Percentiles rank a stretch among this genome's conserved stretches.
Conservation (phyloP, 805 yeast species). For the Millerago galiae region DNA sequence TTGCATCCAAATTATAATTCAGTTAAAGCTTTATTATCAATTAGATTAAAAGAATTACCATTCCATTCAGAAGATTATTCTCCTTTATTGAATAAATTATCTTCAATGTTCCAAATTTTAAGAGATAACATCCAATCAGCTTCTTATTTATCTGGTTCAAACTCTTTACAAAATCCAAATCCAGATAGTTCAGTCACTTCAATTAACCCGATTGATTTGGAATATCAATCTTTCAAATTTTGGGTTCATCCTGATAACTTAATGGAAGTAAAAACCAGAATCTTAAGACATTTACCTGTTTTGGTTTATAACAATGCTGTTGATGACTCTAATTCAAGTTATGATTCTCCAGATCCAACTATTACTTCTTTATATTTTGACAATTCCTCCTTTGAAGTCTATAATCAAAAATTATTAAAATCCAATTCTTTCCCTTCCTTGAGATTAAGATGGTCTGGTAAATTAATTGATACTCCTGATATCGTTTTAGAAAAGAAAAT, state of each 20-base stretch:
- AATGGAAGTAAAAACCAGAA: conserved; percentile 96
- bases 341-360: conserved; percentile 60
- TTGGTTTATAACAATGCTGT: conserved; percentile 56
- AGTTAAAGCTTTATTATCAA: conserved; percentile 85
- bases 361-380: conserved; percentile 88
- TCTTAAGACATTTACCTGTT: conserved; percentile 89
- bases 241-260: conserved; percentile 97
- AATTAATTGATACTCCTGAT: conserved; percentile 68
- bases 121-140: conserved; percentile 55
- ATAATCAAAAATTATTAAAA: conserved; percentile 76
- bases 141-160: conserved; percentile 23
- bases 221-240: conserved; percentile 68
- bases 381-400: conserved; percentile 72
- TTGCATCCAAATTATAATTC: conserved; percentile 73
- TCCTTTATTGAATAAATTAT: conserved; percentile 78
- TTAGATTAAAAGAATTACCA: conserved; percentile 80
- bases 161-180: conserved; percentile 19
- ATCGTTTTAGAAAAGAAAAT: conserved; percentile 75
- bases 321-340: conserved; percentile 24
- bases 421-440: conserved; percentile 65
- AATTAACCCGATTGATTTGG: conserved; percentile 19
- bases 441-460: conserved; percentile 89
- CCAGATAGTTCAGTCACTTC: conserved; percentile 20
- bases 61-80: conserved; percentile 93
- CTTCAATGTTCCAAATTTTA: conserved; percentile 73